A percentile compares a stretch with the other conserved stretches of the same genome.
These are phyloP conservation scores for Candida koratica DNA, from an alignment of 805 yeast genomes.

Conservation along the genomic window DNA sequence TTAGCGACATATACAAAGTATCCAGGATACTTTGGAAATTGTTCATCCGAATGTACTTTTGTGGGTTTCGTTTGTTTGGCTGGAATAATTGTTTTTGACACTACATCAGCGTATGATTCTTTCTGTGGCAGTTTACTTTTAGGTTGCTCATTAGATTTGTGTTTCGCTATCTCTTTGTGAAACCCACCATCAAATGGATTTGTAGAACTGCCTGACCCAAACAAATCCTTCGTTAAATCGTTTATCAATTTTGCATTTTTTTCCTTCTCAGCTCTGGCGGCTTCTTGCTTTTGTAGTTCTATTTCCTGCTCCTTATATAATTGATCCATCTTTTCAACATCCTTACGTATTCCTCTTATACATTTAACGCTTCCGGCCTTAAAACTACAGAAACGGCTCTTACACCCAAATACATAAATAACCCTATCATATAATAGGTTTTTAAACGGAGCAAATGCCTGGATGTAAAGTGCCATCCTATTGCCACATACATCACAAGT, in stretches of 20 bases:
- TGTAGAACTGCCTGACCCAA: constrained; percentile 23
- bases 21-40: constrained; percentile 57
- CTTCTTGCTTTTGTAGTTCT: constrained; percentile 29
- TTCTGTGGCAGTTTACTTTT: constrained; percentile 4
- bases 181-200: constrained; percentile 36
- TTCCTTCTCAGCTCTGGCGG: constrained; percentile 39
- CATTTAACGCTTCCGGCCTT: constrained; percentile 70
- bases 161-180: constrained; percentile 14
- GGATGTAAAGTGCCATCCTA: constrained; percentile 64
- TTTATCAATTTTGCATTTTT: constrained; percentile 37
- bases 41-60: constrained; percentile 13
- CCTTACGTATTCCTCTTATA: constrained; percentile 69
- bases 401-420: constrained; percentile 77
- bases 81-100: constrained; percentile 14
- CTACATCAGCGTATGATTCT: constrained; percentile 23
- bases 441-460: constrained; percentile 77
- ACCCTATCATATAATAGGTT: constrained; percentile 72
- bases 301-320: constrained; percentile 34
- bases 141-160: background rate
- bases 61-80: constrained; percentile 5
- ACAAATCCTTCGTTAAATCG: constrained; percentile 41
- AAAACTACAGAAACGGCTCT: constrained; percentile 53
- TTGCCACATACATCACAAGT: constrained; percentile 64
- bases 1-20: constrained; percentile 66
- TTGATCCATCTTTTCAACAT: constrained; percentile 44